Evolutionary conservation across 805 yeast genomes (phyloP).

Genomic region (Candida chilensis): DNA sequence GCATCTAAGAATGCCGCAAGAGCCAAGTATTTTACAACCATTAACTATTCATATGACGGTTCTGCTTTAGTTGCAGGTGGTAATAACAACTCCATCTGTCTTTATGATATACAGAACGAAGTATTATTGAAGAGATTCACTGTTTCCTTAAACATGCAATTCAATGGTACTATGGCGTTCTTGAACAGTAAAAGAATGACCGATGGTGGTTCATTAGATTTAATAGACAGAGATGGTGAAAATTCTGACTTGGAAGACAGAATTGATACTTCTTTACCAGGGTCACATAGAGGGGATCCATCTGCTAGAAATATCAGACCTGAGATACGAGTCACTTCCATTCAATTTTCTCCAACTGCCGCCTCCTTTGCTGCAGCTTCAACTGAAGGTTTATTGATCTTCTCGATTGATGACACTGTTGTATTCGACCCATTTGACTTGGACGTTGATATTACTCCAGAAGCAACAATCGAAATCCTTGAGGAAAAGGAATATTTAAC

Average conservation of each 20-base stretch:
- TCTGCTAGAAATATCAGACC: conserved; percentile 71
- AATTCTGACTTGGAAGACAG: conserved; percentile 80
- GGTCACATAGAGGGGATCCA: conserved; percentile 77
- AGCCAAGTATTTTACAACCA: conserved; percentile 73
- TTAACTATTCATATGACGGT: conserved; percentile 87
- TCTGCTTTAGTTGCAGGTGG: conserved; percentile 86
- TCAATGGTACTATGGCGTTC: conserved; percentile 78
- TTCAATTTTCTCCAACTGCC: conserved; percentile 85
- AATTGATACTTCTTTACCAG: conserved; percentile 71
- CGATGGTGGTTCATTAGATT: conserved; percentile 78
- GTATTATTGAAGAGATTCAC: conserved; percentile 76
- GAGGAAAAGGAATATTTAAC: conserved; percentile 54
- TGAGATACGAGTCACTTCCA: conserved; percentile 70
- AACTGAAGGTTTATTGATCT: conserved; percentile 85
- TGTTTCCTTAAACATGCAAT: conserved; percentile 81
- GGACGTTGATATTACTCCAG: conserved; percentile 88
- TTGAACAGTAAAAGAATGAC: conserved; percentile 79
- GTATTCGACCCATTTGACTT: conserved; percentile 92
- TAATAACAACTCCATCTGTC: conserved; percentile 80
- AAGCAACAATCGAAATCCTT: conserved; percentile 53
- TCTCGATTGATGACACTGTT: conserved; percentile 64
- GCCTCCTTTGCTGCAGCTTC: conserved; percentile 90
- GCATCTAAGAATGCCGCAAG: conserved; percentile 73
- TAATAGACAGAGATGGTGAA: conserved; percentile 82
- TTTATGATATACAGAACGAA: conserved; percentile 84